A percentile compares a stretch with the other conserved stretches of the same genome.
Evolutionary conservation across 257 asterid genomes (phyloP).

Genomic region (Orobanche coerulescens): DNA sequence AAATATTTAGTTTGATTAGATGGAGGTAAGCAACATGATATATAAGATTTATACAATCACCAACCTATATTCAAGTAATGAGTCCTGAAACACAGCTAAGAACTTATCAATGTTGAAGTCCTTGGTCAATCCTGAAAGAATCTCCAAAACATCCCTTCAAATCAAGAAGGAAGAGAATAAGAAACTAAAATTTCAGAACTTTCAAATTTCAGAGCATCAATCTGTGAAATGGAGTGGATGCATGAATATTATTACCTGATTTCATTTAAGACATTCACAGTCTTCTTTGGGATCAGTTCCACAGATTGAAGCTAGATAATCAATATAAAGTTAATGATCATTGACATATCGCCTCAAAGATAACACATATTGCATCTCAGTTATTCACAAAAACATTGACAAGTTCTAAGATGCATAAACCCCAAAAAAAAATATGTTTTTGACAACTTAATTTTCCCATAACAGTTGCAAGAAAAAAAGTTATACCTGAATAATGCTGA

Average conservation of each 20-base stretch:
- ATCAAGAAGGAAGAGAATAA: slow-evolving; percentile 15
- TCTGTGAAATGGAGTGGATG: slow-evolving; percentile 3
- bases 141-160: slow-evolving; percentile 58
- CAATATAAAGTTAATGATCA: slow-evolving; percentile 12
- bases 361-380: slow-evolving; percentile 16
- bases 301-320: slow-evolving; percentile 64
- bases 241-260: slow-evolving; percentile 41
- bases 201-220: slow-evolving; percentile 8
- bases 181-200: slow-evolving; percentile 13
- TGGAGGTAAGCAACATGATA: not conserved
- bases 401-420: slow-evolving; percentile 2
- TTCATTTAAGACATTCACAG: slow-evolving; percentile 41
- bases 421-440: not conserved
- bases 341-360: slow-evolving; percentile 5
- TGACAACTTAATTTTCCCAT: not conserved
- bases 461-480: not conserved
- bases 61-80: slow-evolving; percentile 77
- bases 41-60: slow-evolving; percentile 12
- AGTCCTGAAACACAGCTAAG: slow-evolving; percentile 55
- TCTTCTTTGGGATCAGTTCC: slow-evolving; percentile 68
- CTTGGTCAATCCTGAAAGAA: slow-evolving; percentile 50
- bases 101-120: slow-evolving; percentile 76
- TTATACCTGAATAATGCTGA: slow-evolving; percentile 79
- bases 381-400: not conserved
- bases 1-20: slow-evolving; percentile 16